phyloP scores from a whole-genome alignment of 1,284 basidiomycete genomes.

The Exsudoporus floridanus region DNA sequence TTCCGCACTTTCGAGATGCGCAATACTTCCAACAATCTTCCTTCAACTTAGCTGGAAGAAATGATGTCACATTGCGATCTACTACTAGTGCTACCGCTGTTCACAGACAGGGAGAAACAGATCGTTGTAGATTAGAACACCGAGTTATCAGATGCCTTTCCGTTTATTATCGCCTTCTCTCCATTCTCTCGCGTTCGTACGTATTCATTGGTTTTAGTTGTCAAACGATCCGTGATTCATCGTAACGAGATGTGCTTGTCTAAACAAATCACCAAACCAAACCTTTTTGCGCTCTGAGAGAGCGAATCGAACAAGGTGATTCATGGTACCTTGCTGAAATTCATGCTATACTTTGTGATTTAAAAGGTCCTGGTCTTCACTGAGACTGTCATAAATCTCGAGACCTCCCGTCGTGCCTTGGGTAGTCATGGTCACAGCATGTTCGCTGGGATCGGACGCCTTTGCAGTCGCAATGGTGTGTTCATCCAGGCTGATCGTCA shows the following conservation, averaged over 20 bases:
- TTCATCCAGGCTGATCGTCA: constrained; percentile 30
- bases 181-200: constrained; percentile 66
- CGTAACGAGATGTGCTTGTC: neutral
- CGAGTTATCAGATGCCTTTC: constrained; percentile 72
- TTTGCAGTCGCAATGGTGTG: constrained; percentile 38
- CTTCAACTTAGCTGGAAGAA: neutral
- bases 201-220: constrained; percentile 70
- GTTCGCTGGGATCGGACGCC: constrained; percentile 62
- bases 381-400: constrained; percentile 57
- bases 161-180: constrained; percentile 68
- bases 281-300: constrained; percentile 50
- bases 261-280: constrained; percentile 38
- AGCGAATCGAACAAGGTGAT: constrained; percentile 55
- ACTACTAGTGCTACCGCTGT: constrained; percentile 77
- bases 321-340: constrained; percentile 64
- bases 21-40: neutral
- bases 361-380: constrained; percentile 66
- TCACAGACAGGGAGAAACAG: constrained; percentile 63
- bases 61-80: constrained; percentile 72
- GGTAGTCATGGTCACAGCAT: constrained; percentile 79
- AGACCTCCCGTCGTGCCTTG: constrained; percentile 68
- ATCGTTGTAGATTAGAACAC: constrained; percentile 54
- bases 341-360: constrained; percentile 68
- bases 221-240: constrained; percentile 48
- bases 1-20: too few species aligned